A percentile compares a stretch with the other conserved stretches of the same genome.
phyloP scores from a whole-genome alignment of 2,329 filamentous ascomycete genomes.

The Aspergillus sp. region DNA sequence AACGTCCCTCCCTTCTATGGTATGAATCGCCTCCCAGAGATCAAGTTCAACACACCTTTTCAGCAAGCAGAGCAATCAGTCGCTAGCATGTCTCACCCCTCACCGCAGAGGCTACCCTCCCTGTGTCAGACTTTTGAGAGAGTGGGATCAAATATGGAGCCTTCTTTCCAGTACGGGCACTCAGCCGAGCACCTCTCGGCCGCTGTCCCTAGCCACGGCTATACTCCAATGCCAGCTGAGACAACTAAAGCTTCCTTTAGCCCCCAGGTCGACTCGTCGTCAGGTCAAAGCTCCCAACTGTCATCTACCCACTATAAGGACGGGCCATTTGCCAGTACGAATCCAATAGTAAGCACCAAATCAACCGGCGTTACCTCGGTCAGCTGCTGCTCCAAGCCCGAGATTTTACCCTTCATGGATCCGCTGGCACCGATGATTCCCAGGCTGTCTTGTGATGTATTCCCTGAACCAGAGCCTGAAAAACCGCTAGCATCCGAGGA shows the following conservation, averaged over 20 bases:
- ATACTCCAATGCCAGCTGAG: background rate
- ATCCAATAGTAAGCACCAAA: background rate
- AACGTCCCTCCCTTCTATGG: background rate
- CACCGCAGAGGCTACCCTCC: background rate
- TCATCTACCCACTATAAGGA: constrained; percentile 25
- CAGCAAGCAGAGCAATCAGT: background rate
- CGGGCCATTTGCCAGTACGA: constrained; percentile 26
- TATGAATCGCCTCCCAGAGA: background rate
- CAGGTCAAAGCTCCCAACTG: background rate
- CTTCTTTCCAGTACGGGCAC: background rate
- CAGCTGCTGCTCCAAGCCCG: background rate
- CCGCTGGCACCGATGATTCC: constrained; percentile 13
- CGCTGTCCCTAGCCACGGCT: background rate
- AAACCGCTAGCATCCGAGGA: background rate
- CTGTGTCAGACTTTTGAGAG: background rate
- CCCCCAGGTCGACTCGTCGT: background rate
- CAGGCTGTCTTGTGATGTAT: constrained; percentile 1
- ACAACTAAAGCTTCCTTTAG: background rate
- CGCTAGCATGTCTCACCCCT: background rate
- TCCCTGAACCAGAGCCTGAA: background rate
- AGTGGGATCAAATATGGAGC: background rate
- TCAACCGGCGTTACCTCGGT: background rate
- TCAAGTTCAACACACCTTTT: background rate
- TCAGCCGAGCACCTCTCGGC: background rate
- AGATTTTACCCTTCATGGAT: constrained; percentile 9